These are phyloP conservation scores for Lavandula angustifolia DNA, from an alignment of 257 asterid species.

Conservation along the genomic window DNA sequence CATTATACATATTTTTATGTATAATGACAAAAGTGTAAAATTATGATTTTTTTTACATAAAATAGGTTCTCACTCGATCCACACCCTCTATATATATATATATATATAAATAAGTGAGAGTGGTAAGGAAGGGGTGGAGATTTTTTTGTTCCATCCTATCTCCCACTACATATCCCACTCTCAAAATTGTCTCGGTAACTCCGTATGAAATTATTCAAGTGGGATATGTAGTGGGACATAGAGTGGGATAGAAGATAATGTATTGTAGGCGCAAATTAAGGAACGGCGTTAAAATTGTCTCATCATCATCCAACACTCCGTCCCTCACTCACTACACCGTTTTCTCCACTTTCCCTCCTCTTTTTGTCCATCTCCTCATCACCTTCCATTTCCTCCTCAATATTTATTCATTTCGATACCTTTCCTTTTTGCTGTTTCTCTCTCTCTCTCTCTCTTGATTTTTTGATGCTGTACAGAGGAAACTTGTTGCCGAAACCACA, in stretches of 20 bases:
- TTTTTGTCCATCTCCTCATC: slow-evolving; percentile 16
- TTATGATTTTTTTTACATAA: too few species aligned
- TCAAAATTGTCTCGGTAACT: too few species aligned
- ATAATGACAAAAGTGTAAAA: too few species aligned
- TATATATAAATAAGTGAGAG: slow-evolving; percentile 10
- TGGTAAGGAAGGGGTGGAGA: too few species aligned
- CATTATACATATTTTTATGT: too few species aligned
- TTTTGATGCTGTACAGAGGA: slow-evolving; percentile 10
- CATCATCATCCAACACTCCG: slow-evolving; percentile 34
- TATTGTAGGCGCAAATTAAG: slow-evolving; percentile 67
- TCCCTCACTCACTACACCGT: slow-evolving; percentile 14
- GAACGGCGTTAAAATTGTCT: slow-evolving; percentile 41
- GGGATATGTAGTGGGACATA: too few species aligned
- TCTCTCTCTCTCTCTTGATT: slow-evolving; percentile 6
- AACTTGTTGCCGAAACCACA: slow-evolving; percentile 25
- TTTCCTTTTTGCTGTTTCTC: background rate
- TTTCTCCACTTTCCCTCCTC: slow-evolving; percentile 3
- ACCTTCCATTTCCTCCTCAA: background rate
- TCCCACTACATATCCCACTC: too few species aligned
- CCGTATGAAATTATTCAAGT: too few species aligned
- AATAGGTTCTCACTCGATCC: too few species aligned
- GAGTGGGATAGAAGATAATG: too few species aligned
- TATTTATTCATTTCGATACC: background rate
- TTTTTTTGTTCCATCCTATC: too few species aligned
- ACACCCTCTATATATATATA: background rate